These are phyloP conservation scores for Backusella tuberculispora DNA, from an alignment of 192 early-diverging fungal species.

Conservation along the genomic window DNA sequence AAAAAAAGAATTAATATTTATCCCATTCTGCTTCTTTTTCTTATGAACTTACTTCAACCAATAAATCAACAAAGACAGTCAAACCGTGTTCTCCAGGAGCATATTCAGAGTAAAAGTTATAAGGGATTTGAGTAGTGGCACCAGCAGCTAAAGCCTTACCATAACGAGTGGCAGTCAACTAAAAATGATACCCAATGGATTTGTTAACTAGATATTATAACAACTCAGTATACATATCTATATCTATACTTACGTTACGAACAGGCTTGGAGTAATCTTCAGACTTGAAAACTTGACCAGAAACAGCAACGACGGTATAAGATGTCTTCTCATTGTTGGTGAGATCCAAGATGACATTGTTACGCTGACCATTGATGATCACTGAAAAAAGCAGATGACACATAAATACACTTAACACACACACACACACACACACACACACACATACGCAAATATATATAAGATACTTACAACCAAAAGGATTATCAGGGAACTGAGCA, in stretches of 20 bases:
- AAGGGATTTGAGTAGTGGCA: constrained; percentile 44
- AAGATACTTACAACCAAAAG: constrained; percentile 44
- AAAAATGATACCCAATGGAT: background rate
- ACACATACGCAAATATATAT: background rate
- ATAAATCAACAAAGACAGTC: constrained; percentile 47
- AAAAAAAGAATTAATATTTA: background rate
- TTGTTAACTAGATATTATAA: background rate
- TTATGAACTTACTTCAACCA: constrained; percentile 44
- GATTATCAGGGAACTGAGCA: constrained; percentile 45
- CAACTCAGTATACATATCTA: background rate
- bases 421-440: background rate
- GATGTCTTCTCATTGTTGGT: constrained; percentile 43
- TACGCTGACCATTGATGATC: constrained; percentile 50
- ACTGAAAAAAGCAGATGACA: constrained; percentile 25
- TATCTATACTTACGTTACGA: constrained; percentile 42
- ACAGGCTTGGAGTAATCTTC: constrained; percentile 39
- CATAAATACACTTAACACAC: background rate
- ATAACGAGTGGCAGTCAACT: constrained; percentile 47
- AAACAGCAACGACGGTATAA: constrained; percentile 38
- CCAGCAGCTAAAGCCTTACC: constrained; percentile 34
- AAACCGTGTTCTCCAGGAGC: constrained; percentile 49
- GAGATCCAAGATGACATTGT: constrained; percentile 41
- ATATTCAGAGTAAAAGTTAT: constrained; percentile 52
- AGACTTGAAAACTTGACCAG: constrained; percentile 36
- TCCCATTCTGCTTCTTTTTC: background rate